Base-by-base conservation (phyloP, 2,329 filamentous ascomycete species). In the Aspergillus vadensis region DNA sequence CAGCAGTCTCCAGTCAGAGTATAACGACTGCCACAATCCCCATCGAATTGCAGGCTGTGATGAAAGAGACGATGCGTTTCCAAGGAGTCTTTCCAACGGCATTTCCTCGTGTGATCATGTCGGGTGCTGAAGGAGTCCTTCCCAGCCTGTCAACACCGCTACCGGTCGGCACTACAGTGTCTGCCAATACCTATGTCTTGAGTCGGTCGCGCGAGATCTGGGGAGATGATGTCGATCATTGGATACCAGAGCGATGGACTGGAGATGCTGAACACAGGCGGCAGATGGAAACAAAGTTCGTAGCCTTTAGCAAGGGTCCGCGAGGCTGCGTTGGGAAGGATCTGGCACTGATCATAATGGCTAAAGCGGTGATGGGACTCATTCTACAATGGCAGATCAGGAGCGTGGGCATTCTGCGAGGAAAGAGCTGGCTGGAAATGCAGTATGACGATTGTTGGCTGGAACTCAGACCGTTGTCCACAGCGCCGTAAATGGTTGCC, bases 361-460 rank as follows among this genome's bases (percentile, higher is more conserved):
- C 58, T 0, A 58, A 55, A 27, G 64, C 63, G 3, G 55, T 57
- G 27, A 55, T 58, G 43, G 57, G 43, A 19, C 47, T 65, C n/a
- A 10, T 65, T 21, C 50, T 50, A 25, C 53, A 38, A 21, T 65
- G 63, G 63, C 59, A 52, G 19, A 39, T 66, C 36, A 48, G 27
- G 15, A 62, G 61, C 39, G 27, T 58, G 8, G 65, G 62, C n/a
- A 39, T 55, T 19, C 48, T 66, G 27, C 17, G 43, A 8, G 64
- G 65, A 4, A 58, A 53, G 43, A 64, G 58, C 38, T 66, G 58
- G 30, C 44, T 67, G 49, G 63, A 66, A 55, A 67, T 66, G 65
- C 60, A 65, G 54, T 67, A 67, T 49, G 63, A 67, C 7, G 44
- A 58, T 4, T 66, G 65, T 27, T 63, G 57, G 60, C 49, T 67